Base-by-base conservation (phyloP, 148 eudicot genomes). In the Vaccinium darrowii region DNA sequence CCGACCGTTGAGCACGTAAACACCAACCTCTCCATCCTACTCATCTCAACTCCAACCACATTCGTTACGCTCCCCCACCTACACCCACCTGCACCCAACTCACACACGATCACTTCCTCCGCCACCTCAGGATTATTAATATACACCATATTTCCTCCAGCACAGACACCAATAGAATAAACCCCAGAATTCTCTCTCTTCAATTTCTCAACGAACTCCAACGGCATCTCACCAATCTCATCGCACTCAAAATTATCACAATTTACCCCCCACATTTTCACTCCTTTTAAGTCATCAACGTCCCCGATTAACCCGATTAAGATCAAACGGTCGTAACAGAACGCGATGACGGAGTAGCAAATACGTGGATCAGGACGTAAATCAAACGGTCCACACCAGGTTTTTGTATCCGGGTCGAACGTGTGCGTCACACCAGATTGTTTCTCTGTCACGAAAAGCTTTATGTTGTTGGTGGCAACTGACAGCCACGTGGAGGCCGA, bases 401-500 rank as follows among this genome's bases (percentile, higher is more conserved):
- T 54, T 7, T 87, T 81, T 5, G 90, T 83, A 0, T 23, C 57
- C 5, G 95, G 91, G 77, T 84, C 87, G 54, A 91, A 92, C 2
- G 87, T 73, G 85, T 88, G 89, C 8, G 88, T 90, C 27, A 82
- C 71, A 13, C 95, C 93, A 25, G 98, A 88, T 3, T 87, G 47
- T 21, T 88, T 95, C 74, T 91, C 92, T 8, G 83, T 90, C 0
- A 93, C 87, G 51, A 89, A 86, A 67, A 93, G 87, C 0, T 39
- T 86, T 9, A 33, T 23, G 3, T 84, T 71, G 36, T 88, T 79
- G 5, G 87, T 82, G 56, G 95, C 92, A 19, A 87, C 57, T 1
- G 98, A 92, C 0, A 95, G 89, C 95, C 94, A 92, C 57, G 88
- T 85, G 76, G 95, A 86, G 2, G 95, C 83, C 0, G 92, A 85